Evolutionary conservation across 2,329 filamentous ascomycete genomes (phyloP), one percentile per base, ranked within the genome.

Genomic region (Cladosporium sp.): DNA sequence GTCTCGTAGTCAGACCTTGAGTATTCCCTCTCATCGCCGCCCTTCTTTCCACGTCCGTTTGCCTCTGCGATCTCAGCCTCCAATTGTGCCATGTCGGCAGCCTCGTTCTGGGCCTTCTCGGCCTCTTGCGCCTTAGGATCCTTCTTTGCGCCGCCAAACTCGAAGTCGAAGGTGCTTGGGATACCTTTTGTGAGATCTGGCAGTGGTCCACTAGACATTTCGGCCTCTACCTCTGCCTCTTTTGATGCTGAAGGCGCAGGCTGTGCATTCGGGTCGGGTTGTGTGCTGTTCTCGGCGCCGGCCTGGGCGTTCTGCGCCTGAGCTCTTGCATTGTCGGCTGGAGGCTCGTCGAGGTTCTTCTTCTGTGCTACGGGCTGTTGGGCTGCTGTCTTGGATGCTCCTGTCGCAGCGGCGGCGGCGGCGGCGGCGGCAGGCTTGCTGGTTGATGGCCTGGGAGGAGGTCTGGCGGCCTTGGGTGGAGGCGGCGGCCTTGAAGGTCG

Each of bases 101-200:
- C 65, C 44, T 70, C 60, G 35, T 70, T 66, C 35, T 69, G 65
- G 18, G 66, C 35, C 60, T 73, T 66, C n/a, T 71, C 69, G 14
- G 56, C 57, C 26, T 70, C 67, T 28, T 29, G 28, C 21, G 58
- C 67, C 28, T 68, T 64, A n/a, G 57, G 62, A 12, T 62, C 64
- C 57, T 67, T 62, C 76, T 81, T 74, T 71, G 76, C 75, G 64
- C 77, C 78, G 63, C 81, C 80, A 65, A 89, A 86, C 79, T 97
- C 94, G 67, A 89, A 89, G 65, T 89, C 91, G 64, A 97, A 85
- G 0, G 93, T 97, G 1, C 93, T 97, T 0, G 94, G 94, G 68
- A 98, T 96, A 69, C 94, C 94, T 74, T 94, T 89, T n/a, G 92
- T 95, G 53, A 98, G 84, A 76, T 98, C 93, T 62, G 94, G 94